Evolutionary conservation across 129 eudicot species (phyloP), one percentile per base, ranked within the genome.

Genomic region (Artemisia annua): DNA sequence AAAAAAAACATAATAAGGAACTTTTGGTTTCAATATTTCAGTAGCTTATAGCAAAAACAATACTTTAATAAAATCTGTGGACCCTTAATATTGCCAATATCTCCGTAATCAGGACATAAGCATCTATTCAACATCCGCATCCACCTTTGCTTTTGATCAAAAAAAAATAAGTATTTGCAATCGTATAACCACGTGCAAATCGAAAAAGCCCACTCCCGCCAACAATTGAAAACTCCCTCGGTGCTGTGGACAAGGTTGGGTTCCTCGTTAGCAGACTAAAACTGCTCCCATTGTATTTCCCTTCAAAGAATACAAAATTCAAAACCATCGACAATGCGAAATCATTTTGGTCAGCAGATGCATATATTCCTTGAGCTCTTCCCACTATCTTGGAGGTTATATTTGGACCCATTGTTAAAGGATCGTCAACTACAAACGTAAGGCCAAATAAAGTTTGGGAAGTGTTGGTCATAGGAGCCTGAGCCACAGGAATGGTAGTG

Each of bases 221-320:
- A 7, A 68, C 73, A 3, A 68, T 50, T 22, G 73, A 59, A 24
- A 68, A 0, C 48, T 68, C 73, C 1, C 73, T 68, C 44, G 26
- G 22, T 20, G 60, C 10, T 30, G 22, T 30, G 1, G 49, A 50
- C 22, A 68, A 22, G 14, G 50, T 17, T 3, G 60, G 15, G 3
- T 68, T 68, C 61, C 55, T 68, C 61, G 60, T 60, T 50, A 68
- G 28, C 14, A 68, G 17, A 15, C 73, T 68, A 46, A 68, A 50
- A 50, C 60, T 50, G 19, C 73, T 68, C 17, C 73, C 73, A 49
- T 68, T 68, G 58, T 68, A 68, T 35, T 67, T 68, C 43, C 73
- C 73, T 68, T 68, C 61, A 10, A 48, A 2, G 50, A 68, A 68
- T 15, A 50, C 73, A 51, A 17, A 50, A 50, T 68, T 50, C 32